A percentile compares a stretch with the other conserved stretches of the same genome.
Evolutionary conservation across 164 flowering plant genomes (phyloP).

Genomic region (Aristolochia contorta): DNA sequence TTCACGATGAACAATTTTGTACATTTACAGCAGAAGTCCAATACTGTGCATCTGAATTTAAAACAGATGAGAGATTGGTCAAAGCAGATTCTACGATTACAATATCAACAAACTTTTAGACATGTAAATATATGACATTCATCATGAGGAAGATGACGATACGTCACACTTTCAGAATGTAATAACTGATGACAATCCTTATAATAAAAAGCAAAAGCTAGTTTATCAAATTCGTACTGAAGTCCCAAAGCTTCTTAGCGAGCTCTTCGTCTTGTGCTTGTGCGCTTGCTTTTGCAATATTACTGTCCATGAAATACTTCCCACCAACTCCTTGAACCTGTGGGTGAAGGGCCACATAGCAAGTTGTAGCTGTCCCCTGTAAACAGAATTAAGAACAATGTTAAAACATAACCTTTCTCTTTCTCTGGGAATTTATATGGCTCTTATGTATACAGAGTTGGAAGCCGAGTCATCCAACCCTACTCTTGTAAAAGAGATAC

Average conservation of each 20-base stretch:
- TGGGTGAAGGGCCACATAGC: constrained; percentile 70
- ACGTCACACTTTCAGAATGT: no score
- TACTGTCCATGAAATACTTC: constrained; percentile 46
- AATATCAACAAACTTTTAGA: no score
- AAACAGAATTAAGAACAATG: neutral
- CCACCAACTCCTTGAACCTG: constrained; percentile 52
- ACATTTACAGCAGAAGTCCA: no score
- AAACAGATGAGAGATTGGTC: no score
- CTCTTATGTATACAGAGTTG: no score
- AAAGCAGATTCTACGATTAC: no score
- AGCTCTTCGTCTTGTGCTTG: constrained; percentile 38
- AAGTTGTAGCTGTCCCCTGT: constrained; percentile 83
- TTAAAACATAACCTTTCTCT: neutral
- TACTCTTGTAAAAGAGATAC: neutral
- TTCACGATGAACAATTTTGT: no score
- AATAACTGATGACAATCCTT: no score
- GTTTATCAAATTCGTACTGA: constrained; percentile 33
- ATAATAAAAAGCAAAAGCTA: neutral
- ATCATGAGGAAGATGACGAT: no score
- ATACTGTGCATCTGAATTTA: no score
- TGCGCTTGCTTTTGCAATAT: constrained; percentile 28
- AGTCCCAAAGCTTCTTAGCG: constrained; percentile 69
- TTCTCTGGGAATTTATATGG: neutral
- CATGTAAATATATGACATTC: no score
- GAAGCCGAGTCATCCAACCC: no score